A percentile compares a stretch with the other conserved stretches of the same genome.
Conservation (phyloP, 2,329 filamentous ascomycete genomes). For the Ploettnerulaceae sp. region DNA sequence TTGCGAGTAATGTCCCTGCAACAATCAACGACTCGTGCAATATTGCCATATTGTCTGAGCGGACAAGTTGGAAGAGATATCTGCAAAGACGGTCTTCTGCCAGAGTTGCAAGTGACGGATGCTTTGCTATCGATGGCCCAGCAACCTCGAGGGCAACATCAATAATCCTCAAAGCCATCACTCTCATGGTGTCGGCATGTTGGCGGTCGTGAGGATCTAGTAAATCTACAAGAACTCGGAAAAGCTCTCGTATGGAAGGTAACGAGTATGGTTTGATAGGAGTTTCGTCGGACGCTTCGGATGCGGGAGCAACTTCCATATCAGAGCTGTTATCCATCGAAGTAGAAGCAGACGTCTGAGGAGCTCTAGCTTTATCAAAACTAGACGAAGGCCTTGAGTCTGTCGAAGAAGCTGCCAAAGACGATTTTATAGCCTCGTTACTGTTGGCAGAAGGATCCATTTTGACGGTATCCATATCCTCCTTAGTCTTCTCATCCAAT, state of each 20-base stretch:
- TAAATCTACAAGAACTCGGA: slow-evolving; percentile 88
- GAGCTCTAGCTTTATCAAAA: slow-evolving; percentile 36
- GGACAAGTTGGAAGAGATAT: slow-evolving; percentile 91
- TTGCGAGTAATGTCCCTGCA: slow-evolving; percentile 83
- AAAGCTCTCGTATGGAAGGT: slow-evolving; percentile 89
- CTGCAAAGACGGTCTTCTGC: slow-evolving; percentile 92
- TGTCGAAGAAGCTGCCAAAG: slow-evolving; percentile 41
- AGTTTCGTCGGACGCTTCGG: slow-evolving; percentile 36
- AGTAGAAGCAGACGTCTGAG: slow-evolving; percentile 13
- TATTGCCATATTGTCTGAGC: slow-evolving; percentile 94
- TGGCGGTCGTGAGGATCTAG: slow-evolving; percentile 89
- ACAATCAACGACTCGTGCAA: slow-evolving; percentile 90
- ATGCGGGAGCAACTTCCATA: slow-evolving; percentile 26
- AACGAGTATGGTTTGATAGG: slow-evolving; percentile 84
- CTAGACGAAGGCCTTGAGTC: slow-evolving; percentile 38
- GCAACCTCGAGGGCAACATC: slow-evolving; percentile 96
- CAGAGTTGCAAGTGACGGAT: slow-evolving; percentile 79
- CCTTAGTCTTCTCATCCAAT: slow-evolving; percentile 61
- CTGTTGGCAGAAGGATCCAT: slow-evolving; percentile 76
- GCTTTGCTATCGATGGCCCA: slow-evolving; percentile 87
- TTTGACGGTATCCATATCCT: slow-evolving; percentile 69
- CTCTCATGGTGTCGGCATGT: slow-evolving; percentile 90
- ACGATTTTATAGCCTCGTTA: slow-evolving; percentile 51
- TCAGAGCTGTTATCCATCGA: slow-evolving; percentile 27
- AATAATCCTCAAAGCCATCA: slow-evolving; percentile 96